These are phyloP conservation scores for Naganishia cerealis DNA, from an alignment of 1,284 basidiomycete species.

Conservation along the genomic window DNA sequence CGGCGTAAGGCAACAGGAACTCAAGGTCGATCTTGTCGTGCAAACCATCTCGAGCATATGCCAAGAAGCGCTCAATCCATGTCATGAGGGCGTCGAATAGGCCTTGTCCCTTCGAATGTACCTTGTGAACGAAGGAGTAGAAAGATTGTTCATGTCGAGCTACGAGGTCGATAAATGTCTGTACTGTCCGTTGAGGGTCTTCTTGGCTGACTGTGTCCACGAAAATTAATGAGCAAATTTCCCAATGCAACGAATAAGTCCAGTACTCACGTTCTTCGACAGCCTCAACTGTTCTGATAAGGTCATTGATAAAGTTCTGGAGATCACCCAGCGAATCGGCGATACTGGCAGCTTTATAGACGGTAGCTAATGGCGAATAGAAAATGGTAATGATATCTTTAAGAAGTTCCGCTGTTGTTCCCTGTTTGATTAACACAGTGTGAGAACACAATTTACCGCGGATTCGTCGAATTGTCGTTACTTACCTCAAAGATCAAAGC, in stretches of 20 bases:
- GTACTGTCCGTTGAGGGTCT: constrained; percentile 82
- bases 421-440: constrained; percentile 58
- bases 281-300: constrained; percentile 90
- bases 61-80: constrained; percentile 95
- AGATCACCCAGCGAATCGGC: constrained; percentile 88
- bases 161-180: constrained; percentile 90
- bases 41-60: constrained; percentile 85
- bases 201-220: constrained; percentile 68
- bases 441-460: constrained; percentile 37
- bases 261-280: constrained; percentile 76
- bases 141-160: constrained; percentile 92
- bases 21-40: constrained; percentile 70
- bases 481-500: constrained; percentile 87
- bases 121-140: constrained; percentile 97
- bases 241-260: constrained; percentile 12
- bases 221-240: constrained; percentile 63
- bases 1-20: constrained; percentile 76
- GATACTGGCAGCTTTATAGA: constrained; percentile 96
- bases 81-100: constrained; percentile 91
- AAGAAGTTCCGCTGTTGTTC: constrained; percentile 87
- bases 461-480: not conserved
- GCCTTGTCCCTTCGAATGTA: constrained; percentile 93
- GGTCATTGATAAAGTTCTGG: constrained; percentile 91
- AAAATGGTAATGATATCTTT: constrained; percentile 99
- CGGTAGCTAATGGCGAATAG: constrained; percentile 94